phyloP scores from a whole-genome alignment of 768 basidiomycete species.

The Mycena olivaceomarginata region DNA sequence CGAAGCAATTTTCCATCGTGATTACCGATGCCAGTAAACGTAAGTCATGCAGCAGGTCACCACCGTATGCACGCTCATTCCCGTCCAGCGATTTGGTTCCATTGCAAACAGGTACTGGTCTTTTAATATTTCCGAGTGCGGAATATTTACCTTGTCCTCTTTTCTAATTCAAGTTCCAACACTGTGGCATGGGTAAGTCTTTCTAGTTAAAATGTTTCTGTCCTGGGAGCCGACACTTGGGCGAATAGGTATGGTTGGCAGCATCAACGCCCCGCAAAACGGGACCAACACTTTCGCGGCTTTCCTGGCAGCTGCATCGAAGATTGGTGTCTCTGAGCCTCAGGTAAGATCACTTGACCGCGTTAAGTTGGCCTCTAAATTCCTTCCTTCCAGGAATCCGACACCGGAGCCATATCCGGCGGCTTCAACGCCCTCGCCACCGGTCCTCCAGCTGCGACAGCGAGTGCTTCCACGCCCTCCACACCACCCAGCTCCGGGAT shows the following conservation, averaged over 20 bases:
- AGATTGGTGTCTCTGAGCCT: conserved; percentile 57
- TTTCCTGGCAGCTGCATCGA: conserved; percentile 63
- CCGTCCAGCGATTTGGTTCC: conserved; percentile 72
- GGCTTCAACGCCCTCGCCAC: conserved; percentile 63
- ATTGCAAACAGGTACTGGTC: conserved; percentile 64
- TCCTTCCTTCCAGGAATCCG: conserved; percentile 51
- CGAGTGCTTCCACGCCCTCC: conserved; percentile 37
- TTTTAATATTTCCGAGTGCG: not conserved
- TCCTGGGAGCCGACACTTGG: not conserved
- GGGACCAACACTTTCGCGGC: conserved; percentile 64
- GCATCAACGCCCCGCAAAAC: conserved; percentile 68
- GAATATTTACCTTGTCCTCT: not conserved
- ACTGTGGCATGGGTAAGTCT: conserved; percentile 74
- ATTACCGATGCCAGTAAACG: conserved; percentile 68
- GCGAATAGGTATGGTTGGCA: conserved; percentile 25
- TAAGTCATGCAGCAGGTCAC: conserved; percentile 49
- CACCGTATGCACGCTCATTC: conserved; percentile 9
- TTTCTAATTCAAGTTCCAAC: conserved; percentile 46
- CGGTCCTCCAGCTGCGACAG: conserved; percentile 49
- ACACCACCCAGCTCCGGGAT: conserved; percentile 38
- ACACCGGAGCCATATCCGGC: conserved; percentile 62
- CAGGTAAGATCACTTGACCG: conserved; percentile 52
- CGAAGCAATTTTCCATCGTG: conserved; percentile 65
- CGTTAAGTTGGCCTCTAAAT: not conserved
- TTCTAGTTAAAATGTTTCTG: conserved; percentile 48